Evolutionary conservation across 2,329 filamentous ascomycete species (phyloP), one percentile per base, ranked within the genome.

Genomic region (Sordariomycetes sp.): DNA sequence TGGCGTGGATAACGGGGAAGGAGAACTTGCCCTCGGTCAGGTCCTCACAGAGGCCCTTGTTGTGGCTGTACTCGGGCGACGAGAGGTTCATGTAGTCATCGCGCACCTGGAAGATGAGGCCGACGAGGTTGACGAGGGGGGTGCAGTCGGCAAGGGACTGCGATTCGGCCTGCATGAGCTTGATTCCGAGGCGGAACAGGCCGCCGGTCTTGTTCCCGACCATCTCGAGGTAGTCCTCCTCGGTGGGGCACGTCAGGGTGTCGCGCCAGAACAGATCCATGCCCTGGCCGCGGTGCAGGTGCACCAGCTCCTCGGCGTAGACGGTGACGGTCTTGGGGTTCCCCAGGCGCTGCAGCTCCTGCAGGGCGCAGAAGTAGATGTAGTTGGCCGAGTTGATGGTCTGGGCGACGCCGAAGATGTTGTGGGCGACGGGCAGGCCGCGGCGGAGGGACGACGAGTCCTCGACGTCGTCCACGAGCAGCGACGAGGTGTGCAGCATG

Each of bases 11-110:
- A 66, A 97, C 86, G 48, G 92, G 91, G 70, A 97, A 97, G 28
- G 88, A 93, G 76, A 97, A 97, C 78, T 97, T 97, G 62, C 93
- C 93, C 75, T 97, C 94, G 1, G 91, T 97, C 65, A 97, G 75
- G 72, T 97, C 94, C 75, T 97, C 93, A 71, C 90, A 96, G 64
- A 96, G 82, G 55, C 93, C 94, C 76, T 97, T 97, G 72, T 96
- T 93, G 62, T 87, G 78, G 43, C 85, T 86, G 76, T 97, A 97
- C 66, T 85, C 79, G n/a, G 74, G 76, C 20, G 79, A 82, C 34
- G 80, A 82, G 51, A 99, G 83, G 70, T 97, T 97, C 71, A 91
- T 85, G 75, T 96, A 96, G 79, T 99, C 94, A 75, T 93, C 89
- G 65, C 89, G 83, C 73, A 96, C 94, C 72, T 96, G 90, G 78